These are phyloP conservation scores for Cyphellophora europaea DNA, from an alignment of 2,329 filamentous ascomycete species.

Conservation along the genomic window DNA sequence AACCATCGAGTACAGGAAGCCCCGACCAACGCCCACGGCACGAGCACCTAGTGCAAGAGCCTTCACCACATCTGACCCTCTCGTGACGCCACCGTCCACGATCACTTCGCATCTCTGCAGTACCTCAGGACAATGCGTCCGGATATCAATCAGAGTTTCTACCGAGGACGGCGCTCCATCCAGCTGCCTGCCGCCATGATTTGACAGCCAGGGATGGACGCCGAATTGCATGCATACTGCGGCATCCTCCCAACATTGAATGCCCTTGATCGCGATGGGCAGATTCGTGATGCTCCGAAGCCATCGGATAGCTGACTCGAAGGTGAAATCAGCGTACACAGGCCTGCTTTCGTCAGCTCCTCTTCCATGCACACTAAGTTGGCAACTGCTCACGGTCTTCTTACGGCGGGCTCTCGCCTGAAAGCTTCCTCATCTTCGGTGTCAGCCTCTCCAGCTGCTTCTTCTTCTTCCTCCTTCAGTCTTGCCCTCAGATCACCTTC, in stretches of 20 bases:
- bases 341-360: neutral
- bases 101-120: slow-evolving; percentile 25
- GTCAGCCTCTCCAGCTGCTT: neutral
- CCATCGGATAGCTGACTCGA: neutral
- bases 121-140: slow-evolving; percentile 1
- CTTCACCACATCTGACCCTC: slow-evolving; percentile 47
- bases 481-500: slow-evolving; percentile 35
- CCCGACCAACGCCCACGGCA: neutral
- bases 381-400: neutral
- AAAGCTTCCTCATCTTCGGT: neutral
- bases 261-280: slow-evolving; percentile 4
- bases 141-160: slow-evolving; percentile 6
- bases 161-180: slow-evolving; percentile 8
- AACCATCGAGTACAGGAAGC: neutral
- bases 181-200: slow-evolving; percentile 13
- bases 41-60: slow-evolving; percentile 19
- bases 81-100: slow-evolving; percentile 44
- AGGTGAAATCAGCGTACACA: neutral
- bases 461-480: neutral
- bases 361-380: neutral
- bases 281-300: slow-evolving; percentile 1
- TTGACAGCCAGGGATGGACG: slow-evolving; percentile 7
- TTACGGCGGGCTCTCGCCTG: neutral
- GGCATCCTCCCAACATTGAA: slow-evolving; percentile 6
- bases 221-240: slow-evolving; percentile 7